Evolutionary conservation across 2,329 filamentous ascomycete genomes (phyloP), one percentile per base, ranked within the genome.

Genomic region (Coleophoma crateriformis): DNA sequence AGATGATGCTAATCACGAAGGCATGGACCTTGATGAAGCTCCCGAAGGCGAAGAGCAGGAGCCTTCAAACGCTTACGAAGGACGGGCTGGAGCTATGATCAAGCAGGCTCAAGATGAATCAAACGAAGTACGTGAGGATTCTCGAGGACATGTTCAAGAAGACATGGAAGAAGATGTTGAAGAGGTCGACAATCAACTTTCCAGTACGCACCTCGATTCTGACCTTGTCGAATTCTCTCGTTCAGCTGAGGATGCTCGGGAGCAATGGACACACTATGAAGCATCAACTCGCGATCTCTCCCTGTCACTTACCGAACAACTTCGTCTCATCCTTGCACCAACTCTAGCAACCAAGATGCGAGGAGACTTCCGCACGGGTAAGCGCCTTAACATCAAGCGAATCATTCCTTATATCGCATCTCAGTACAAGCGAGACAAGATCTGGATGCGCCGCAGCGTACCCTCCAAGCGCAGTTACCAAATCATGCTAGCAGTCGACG

Each of bases 391-490:
- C 70, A 96, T 99, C 75, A 97, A 97, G 71, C 90, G 92, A 59
- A 99, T 99, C 70, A 99, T 99, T 62, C 94, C 95, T 0, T 99
- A 99, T 72, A 97, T 99, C 60, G 94, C 95, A 1, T 97, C 91
- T 0, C 86, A 88, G 65, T 99, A 96, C 78, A 97, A 96, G 76
- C 88, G 94, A 53, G 94, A 99, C 79, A 99, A 99, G 77, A 99
- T 99, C 70, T 99, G 94, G 94, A 95, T 99, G 86, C 87, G 95
- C 13, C 84, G 95, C 49, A 86, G 83, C 33, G 84, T 96, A 45
- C 95, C 95, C 1, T 92, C 86, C 35, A 97, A 97, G 71, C 87
- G 95, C 38, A 87, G 85, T 50, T 99, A 99, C 71, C 95, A 99
- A 69, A 95, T 99, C 68, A 84, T 99, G 73, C 85, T 99, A 45